Evolutionary conservation across 2,329 filamentous ascomycete species (phyloP).

Genomic region (Penicillium sp.): DNA sequence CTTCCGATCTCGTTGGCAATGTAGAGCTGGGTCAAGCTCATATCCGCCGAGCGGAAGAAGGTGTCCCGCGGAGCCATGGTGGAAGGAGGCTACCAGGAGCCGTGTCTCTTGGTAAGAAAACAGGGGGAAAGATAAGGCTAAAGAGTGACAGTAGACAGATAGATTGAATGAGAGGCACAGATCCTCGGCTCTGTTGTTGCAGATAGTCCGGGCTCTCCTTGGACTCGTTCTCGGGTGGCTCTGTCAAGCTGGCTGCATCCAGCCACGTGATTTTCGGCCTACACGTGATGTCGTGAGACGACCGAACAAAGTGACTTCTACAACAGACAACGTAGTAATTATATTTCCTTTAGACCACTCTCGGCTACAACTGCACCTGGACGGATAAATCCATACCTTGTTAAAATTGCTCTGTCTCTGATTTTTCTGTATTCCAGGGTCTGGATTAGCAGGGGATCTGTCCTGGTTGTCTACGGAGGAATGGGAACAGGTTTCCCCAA

Average conservation of each 20-base stretch:
- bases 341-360: neutral
- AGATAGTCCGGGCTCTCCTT: neutral
- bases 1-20: constrained; percentile 98
- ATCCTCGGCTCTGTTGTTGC: constrained; percentile 7
- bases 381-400: neutral
- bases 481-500: neutral
- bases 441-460: neutral
- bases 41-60: constrained; percentile 99
- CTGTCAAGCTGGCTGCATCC: constrained; percentile 19
- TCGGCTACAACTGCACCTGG: neutral
- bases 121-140: constrained; percentile 4
- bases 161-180: constrained; percentile 16
- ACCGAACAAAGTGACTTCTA: neutral
- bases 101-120: constrained; percentile 21
- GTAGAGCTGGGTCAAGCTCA: constrained; percentile 99
- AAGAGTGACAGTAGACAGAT: constrained; percentile 8
- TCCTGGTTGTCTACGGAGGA: neutral
- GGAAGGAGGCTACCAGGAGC: constrained; percentile 24
- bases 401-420: neutral
- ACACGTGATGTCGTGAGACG: neutral
- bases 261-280: constrained; percentile 8
- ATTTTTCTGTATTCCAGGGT: neutral
- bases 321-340: neutral
- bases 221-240: constrained; percentile 5
- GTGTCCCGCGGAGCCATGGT: constrained; percentile 73